Evolutionary conservation across 2,329 filamentous ascomycete genomes (phyloP).

Genomic region (Amesomyces nigricolor): DNA sequence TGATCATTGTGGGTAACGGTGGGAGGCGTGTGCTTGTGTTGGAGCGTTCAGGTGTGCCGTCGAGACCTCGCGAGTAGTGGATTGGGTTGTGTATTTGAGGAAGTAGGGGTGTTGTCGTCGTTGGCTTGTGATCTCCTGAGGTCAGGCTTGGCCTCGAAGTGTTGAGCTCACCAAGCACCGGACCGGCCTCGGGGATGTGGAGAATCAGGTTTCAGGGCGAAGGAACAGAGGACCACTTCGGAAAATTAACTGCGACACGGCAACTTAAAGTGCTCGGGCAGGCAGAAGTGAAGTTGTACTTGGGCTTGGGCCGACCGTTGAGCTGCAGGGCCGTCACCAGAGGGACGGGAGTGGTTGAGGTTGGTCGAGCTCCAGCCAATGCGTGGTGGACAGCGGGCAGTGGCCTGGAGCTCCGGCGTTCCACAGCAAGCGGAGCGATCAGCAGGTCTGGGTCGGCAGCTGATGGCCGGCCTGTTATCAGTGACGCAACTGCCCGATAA

Average conservation of each 20-base stretch:
- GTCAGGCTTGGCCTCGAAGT: too few species aligned
- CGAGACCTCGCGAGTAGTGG: too few species aligned
- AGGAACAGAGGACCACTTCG: too few species aligned
- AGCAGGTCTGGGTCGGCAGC: constrained; percentile 17
- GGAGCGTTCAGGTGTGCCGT: not conserved
- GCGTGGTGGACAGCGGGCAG: constrained; percentile 1
- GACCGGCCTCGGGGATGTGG: too few species aligned
- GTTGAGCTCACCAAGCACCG: too few species aligned
- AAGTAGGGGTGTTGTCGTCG: too few species aligned
- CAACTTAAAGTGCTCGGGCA: not conserved
- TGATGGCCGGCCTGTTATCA: constrained; percentile 20
- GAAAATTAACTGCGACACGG: too few species aligned
- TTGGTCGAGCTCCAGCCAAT: constrained; percentile 12
- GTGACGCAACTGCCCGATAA: constrained; percentile 26
- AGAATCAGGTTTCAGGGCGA: too few species aligned
- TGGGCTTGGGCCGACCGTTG: not conserved
- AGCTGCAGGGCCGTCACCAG: not conserved
- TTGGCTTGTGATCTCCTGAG: too few species aligned
- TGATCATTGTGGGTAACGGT: constrained; percentile 1
- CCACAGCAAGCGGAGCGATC: constrained; percentile 17
- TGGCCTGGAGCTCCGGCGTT: constrained; percentile 7
- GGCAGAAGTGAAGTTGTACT: not conserved
- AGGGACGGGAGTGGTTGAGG: not conserved
- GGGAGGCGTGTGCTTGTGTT: not conserved
- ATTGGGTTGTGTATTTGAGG: too few species aligned